Conservation (phyloP, 2,329 filamentous ascomycete species). For the Fusarium sp. region DNA sequence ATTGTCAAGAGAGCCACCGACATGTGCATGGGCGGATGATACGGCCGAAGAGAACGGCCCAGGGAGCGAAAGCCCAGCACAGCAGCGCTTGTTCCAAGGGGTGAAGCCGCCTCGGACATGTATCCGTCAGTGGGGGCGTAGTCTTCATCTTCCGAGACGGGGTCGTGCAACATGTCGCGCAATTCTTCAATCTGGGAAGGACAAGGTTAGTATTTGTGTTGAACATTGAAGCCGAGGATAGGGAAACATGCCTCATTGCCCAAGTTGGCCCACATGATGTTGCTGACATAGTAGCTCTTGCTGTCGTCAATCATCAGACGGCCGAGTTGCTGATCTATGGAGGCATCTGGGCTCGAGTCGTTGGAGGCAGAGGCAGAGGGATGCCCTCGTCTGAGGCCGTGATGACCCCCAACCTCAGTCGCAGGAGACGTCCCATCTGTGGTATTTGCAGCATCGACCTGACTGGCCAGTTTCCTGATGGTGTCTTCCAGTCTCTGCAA, state of each 20-base stretch:
- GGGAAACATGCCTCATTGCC: background rate
- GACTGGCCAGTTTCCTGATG: background rate
- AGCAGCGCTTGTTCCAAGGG: slow-evolving; percentile 1
- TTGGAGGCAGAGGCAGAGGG: background rate
- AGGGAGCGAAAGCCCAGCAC: background rate
- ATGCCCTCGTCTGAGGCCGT: no score
- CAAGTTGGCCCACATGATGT: slow-evolving; percentile 3
- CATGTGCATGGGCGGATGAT: background rate
- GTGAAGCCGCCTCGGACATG: background rate
- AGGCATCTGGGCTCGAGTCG: no score
- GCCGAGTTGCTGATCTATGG: background rate
- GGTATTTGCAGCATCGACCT: background rate
- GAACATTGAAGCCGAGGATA: no score
- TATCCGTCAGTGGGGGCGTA: background rate
- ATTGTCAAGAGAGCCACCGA: slow-evolving; percentile 1
- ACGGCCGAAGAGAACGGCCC: rapidly evolving
- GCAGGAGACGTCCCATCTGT: background rate
- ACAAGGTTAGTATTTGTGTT: background rate
- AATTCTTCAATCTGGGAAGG: background rate
- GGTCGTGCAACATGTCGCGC: background rate
- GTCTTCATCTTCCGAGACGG: background rate
- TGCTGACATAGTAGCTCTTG: slow-evolving; percentile 14
- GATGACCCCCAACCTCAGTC: rapidly evolving
- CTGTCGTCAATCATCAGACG: slow-evolving; percentile 6
- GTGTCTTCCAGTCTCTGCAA: slow-evolving; percentile 1